phyloP scores from a whole-genome alignment of 2,329 filamentous ascomycete species.

The Pseudovirgaria hyperparasitica region DNA sequence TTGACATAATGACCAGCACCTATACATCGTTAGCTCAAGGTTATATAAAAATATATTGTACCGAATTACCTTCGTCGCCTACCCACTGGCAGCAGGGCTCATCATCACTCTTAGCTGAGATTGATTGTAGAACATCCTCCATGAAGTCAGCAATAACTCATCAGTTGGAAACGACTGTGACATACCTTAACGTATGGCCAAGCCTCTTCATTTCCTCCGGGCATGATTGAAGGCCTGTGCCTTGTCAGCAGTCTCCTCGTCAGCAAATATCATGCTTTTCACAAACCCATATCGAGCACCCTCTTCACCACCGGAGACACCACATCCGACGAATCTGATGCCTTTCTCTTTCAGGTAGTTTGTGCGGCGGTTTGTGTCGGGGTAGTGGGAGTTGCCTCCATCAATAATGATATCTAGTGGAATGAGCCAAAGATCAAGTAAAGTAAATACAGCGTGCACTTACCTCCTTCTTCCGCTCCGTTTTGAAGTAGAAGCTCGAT shows the following conservation, averaged over 20 bases:
- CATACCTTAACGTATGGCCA: slow-evolving; percentile 81
- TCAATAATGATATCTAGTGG: slow-evolving; percentile 99
- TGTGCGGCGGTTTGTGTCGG: slow-evolving; percentile 95
- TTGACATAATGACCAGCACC: slow-evolving; percentile 99
- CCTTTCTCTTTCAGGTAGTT: slow-evolving; percentile 77
- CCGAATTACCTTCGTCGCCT: slow-evolving; percentile 96
- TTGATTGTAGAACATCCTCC: slow-evolving; percentile 88
- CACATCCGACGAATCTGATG: slow-evolving; percentile 88
- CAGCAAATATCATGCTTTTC: slow-evolving; percentile 97
- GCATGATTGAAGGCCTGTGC: slow-evolving; percentile 1
- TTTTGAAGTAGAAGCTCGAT: slow-evolving; percentile 73
- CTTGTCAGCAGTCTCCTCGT: slow-evolving; percentile 90
- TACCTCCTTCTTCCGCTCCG: slow-evolving; percentile 37
- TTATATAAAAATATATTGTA: too few relatives aligned
- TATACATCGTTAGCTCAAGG: too few relatives aligned
- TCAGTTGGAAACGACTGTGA: not conserved
- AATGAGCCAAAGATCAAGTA: too few relatives aligned
- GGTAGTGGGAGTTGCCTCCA: slow-evolving; percentile 98
- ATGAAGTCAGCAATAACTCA: slow-evolving; percentile 9
- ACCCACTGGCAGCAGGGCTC: slow-evolving; percentile 99
- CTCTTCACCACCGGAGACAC: slow-evolving; percentile 98
- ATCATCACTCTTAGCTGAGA: slow-evolving; percentile 91
- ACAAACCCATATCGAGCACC: slow-evolving; percentile 93
- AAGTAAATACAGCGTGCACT: slow-evolving; percentile 62
- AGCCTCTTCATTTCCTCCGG: slow-evolving; percentile 68